Conservation (phyloP, 768 basidiomycete species). For the Rhodotorula graminis region DNA sequence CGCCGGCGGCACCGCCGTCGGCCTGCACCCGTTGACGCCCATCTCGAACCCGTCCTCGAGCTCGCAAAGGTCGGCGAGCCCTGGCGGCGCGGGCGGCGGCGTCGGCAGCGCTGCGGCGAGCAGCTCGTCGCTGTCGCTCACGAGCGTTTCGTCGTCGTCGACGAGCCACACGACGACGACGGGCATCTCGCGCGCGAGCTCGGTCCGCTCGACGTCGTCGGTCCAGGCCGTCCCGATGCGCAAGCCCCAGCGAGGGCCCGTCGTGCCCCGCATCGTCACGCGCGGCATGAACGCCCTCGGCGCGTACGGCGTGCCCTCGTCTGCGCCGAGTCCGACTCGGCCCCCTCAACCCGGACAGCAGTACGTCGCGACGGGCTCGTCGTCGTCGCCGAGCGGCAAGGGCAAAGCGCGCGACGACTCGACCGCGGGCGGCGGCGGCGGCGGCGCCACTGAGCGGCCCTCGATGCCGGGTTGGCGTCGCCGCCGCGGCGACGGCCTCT, state of each 20-base stretch:
- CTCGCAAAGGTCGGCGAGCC: not conserved
- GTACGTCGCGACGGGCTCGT: not conserved
- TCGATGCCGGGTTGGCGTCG: not conserved
- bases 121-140: not conserved
- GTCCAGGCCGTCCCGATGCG: slow-evolving; percentile 39
- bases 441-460: not conserved
- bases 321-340: not conserved
- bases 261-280: slow-evolving; percentile 19
- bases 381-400: not conserved
- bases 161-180: slow-evolving; percentile 6
- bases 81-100: no score
- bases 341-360: not conserved
- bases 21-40: slow-evolving; percentile 1
- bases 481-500: not conserved
- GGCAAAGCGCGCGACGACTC: not conserved
- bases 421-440: no score
- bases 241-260: slow-evolving; percentile 26
- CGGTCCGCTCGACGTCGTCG: slow-evolving; percentile 23
- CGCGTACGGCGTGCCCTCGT: slow-evolving; percentile 16
- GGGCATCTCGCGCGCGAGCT: slow-evolving; percentile 23
- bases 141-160: slow-evolving; percentile 1
- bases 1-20: not conserved
- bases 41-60: slow-evolving; percentile 2
- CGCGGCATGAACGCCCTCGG: slow-evolving; percentile 27
- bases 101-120: no score